A percentile compares a stretch with the other conserved stretches of the same genome.
Conservation (phyloP, 2,329 filamentous ascomycete species). For the Penicillium frequentans region DNA sequence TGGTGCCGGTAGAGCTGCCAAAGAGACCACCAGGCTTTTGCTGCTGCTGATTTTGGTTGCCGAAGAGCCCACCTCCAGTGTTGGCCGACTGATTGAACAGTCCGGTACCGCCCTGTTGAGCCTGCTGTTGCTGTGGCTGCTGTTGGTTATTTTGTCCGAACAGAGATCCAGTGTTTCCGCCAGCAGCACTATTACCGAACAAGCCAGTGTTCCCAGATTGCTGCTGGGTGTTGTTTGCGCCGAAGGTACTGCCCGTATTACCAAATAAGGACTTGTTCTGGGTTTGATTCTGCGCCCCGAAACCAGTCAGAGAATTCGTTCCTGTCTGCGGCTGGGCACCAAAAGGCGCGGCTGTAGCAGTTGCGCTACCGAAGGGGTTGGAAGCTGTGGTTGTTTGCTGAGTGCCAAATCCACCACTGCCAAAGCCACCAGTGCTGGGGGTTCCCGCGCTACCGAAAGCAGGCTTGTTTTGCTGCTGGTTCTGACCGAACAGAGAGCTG, state of each 20-base stretch:
- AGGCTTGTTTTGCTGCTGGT: slow-evolving; percentile 35
- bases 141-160: slow-evolving; percentile 27
- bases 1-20: slow-evolving; percentile 22
- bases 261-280: slow-evolving; percentile 37
- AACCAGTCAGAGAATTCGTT: slow-evolving; percentile 35
- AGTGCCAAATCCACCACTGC: slow-evolving; percentile 33
- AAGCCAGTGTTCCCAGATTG: slow-evolving; percentile 35
- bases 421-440: slow-evolving; percentile 34
- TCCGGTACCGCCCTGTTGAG: slow-evolving; percentile 43
- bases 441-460: slow-evolving; percentile 33
- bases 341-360: slow-evolving; percentile 47
- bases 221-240: slow-evolving; percentile 44
- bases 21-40: slow-evolving; percentile 24
- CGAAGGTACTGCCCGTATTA: slow-evolving; percentile 38
- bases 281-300: slow-evolving; percentile 38
- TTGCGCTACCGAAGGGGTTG: slow-evolving; percentile 43
- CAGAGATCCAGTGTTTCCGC: slow-evolving; percentile 14
- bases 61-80: slow-evolving; percentile 48
- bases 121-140: slow-evolving; percentile 38
- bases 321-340: slow-evolving; percentile 37
- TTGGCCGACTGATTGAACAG: slow-evolving; percentile 36
- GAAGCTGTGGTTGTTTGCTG: slow-evolving; percentile 37
- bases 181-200: slow-evolving; percentile 41
- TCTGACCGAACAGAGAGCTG: slow-evolving; percentile 47
- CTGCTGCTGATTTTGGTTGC: slow-evolving; percentile 29